Evolutionary conservation across 345 rosid genomes (phyloP).

Genomic region (Dimocarpus longan): DNA sequence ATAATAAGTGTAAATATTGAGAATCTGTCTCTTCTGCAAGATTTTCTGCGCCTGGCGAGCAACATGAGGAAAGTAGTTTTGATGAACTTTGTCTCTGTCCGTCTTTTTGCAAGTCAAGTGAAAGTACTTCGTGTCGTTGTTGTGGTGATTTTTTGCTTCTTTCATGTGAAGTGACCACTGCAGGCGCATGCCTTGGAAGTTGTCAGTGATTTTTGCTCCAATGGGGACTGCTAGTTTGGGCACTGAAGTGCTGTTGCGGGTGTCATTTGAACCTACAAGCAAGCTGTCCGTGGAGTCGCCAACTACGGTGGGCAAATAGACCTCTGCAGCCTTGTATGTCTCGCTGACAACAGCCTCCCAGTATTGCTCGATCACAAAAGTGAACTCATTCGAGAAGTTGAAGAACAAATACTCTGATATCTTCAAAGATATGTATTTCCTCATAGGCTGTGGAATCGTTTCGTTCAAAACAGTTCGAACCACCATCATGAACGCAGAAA

Average conservation of each 20-base stretch:
- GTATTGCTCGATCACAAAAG: constrained; percentile 39
- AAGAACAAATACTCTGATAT: constrained; percentile 8
- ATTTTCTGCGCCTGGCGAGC: constrained; percentile 17
- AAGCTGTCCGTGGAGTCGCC: constrained; percentile 27
- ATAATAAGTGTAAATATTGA: constrained; percentile 39
- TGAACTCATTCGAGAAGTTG: constrained; percentile 32
- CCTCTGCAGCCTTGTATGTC: constrained; percentile 36
- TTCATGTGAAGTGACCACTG: constrained; percentile 33
- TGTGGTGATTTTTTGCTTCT: constrained; percentile 27
- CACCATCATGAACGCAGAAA: constrained; percentile 36
- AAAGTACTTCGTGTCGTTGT: constrained; percentile 17
- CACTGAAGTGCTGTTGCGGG: constrained; percentile 19
- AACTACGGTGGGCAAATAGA: constrained; percentile 35
- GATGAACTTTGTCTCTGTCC: constrained; percentile 19
- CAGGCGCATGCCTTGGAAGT: constrained; percentile 26
- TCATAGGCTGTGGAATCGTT: constrained; percentile 27
- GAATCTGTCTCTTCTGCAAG: constrained; percentile 23
- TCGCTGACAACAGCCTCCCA: constrained; percentile 44
- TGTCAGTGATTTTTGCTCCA: constrained; percentile 28
- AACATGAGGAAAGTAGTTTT: constrained; percentile 29
- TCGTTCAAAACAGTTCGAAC: constrained; percentile 37
- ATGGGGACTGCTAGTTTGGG: constrained; percentile 32
- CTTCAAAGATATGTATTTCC: constrained; percentile 12
- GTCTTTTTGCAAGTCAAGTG: constrained; percentile 26
- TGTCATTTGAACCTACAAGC: constrained; percentile 38